Evolutionary conservation across 2,329 filamentous ascomycete genomes (phyloP).

Genomic region (Leptodontidium sp.): DNA sequence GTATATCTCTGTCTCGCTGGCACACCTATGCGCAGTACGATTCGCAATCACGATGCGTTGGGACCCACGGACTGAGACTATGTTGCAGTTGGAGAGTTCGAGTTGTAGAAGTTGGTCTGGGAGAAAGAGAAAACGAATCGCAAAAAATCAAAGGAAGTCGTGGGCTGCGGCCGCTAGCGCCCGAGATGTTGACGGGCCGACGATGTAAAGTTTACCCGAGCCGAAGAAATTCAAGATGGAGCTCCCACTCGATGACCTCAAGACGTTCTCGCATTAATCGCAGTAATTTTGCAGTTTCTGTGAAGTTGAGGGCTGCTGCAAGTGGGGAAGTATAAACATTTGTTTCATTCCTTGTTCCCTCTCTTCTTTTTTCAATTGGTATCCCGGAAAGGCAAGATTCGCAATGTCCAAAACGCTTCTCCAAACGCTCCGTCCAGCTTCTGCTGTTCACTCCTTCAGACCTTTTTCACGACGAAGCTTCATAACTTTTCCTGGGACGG

Average conservation of each 20-base stretch:
- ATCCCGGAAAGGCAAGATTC: background rate
- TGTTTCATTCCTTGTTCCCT: background rate
- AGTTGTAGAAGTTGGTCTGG: background rate
- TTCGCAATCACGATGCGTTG: no score
- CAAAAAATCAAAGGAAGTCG: background rate
- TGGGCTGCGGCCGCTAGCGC: constrained; percentile 11
- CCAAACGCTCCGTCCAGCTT: constrained; percentile 35
- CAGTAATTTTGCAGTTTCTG: background rate
- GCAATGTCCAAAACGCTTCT: constrained; percentile 41
- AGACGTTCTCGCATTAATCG: background rate
- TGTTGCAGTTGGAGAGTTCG: background rate
- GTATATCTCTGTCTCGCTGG: no score
- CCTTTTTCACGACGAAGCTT: constrained; percentile 48
- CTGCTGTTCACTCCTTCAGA: constrained; percentile 32
- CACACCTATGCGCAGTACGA: no score
- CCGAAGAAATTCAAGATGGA: background rate
- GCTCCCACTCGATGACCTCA: constrained; percentile 10
- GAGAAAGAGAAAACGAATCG: background rate
- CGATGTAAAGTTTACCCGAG: constrained; percentile 1
- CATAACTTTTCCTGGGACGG: constrained; percentile 49
- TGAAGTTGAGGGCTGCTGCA: background rate
- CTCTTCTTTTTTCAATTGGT: background rate
- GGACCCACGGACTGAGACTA: background rate
- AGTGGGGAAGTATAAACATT: constrained; percentile 11
- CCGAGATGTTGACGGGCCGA: background rate